These are phyloP conservation scores for Xerocomus amazonicus DNA, from an alignment of 1,284 basidiomycete species.

Conservation along the genomic window DNA sequence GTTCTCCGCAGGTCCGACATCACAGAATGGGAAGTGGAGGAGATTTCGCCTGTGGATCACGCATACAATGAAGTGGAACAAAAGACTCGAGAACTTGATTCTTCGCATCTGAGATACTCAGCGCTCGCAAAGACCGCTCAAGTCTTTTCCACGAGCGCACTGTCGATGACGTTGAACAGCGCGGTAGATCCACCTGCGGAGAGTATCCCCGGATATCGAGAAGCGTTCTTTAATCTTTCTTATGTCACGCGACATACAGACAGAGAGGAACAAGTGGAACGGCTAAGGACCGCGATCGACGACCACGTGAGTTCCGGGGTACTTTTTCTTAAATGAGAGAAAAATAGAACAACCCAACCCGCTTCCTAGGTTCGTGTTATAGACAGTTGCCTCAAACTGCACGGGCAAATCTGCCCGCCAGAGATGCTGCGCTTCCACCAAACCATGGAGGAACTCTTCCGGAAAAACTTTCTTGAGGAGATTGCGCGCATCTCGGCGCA, in stretches of 20 bases:
- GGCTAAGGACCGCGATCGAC: slow-evolving; percentile 72
- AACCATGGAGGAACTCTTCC: slow-evolving; percentile 85
- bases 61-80: slow-evolving; percentile 79
- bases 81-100: slow-evolving; percentile 73
- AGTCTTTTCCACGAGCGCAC: slow-evolving; percentile 72
- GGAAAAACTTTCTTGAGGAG: slow-evolving; percentile 87
- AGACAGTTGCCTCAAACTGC: slow-evolving; percentile 79
- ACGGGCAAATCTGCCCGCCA: slow-evolving; percentile 76
- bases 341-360: slow-evolving; percentile 1
- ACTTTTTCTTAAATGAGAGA: background rate
- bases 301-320: slow-evolving; percentile 62
- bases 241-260: slow-evolving; percentile 72
- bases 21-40: slow-evolving; percentile 66
- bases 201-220: slow-evolving; percentile 75
- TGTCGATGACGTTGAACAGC: slow-evolving; percentile 86
- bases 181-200: slow-evolving; percentile 81
- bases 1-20: slow-evolving; percentile 90
- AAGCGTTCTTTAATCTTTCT: slow-evolving; percentile 71
- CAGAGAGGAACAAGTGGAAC: slow-evolving; percentile 65
- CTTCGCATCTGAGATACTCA: slow-evolving; percentile 69
- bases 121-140: slow-evolving; percentile 75
- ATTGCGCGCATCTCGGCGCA: slow-evolving; percentile 65
- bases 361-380: slow-evolving; percentile 67
- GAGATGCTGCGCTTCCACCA: slow-evolving; percentile 92
- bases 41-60: slow-evolving; percentile 85